Evolutionary conservation across 202 grass and related monocot genomes (phyloP), one percentile per base, ranked within the genome.

Genomic region (Carex sylvatica): DNA sequence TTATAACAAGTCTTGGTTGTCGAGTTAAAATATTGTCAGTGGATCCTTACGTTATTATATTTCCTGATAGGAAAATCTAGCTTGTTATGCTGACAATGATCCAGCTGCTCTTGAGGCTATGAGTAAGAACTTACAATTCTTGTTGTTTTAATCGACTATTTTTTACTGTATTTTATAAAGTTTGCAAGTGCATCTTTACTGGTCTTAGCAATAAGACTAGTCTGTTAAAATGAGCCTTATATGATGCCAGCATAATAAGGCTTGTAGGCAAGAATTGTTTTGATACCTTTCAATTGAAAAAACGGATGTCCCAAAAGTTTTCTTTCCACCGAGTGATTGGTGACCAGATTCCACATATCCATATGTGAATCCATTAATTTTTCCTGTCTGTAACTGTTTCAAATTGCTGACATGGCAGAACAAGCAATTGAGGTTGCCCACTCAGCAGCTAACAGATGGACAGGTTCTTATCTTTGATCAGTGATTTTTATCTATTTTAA

Each of bases 391-490:
- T 26, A 74, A 42, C 63, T 28, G 74, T 62, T 36, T 63, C 80
- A 59, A 86, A 23, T 51, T 78, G 46, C 10, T 82, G 18, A 38
- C 13, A 26, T 84, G 82, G 84, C 87, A 95, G 95, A 92, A 84
- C 83, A 89, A 82, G 89, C 87, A 87, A 91, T 84, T 62, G 95
- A 90, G 83, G 86, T 91, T 60, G 86, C 95, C 42, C 89, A 98
- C 93, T 86, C 85, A 42, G 89, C 91, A 83, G 95, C 95, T 81
- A 98, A 98, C 78, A 90, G 91, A 91, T 98, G 92, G 95, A 98
- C 92, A 98, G 91, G 95, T 98, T 70, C 52, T 35, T 67, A 28
- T 52, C 61, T 81, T 81, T 66, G 3, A 65, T 61, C 26, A 55
- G 15, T 82, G 42, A 67, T 68, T 68, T 82, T 40, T 80, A 65